phyloP scores from a whole-genome alignment of 768 basidiomycete species.

The Termitomyces sp. region DNA sequence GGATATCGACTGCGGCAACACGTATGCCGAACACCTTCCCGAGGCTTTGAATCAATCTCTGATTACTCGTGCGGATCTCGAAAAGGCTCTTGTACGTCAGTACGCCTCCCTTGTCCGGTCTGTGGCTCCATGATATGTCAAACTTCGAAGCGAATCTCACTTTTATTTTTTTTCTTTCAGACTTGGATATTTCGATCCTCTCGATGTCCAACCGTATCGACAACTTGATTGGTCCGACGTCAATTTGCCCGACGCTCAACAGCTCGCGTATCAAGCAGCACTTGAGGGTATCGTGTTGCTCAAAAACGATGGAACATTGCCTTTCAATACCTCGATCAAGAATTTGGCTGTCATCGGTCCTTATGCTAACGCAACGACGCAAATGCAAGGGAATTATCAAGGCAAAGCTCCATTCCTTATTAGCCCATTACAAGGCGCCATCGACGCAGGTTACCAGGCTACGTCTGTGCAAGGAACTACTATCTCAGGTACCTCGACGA shows the following conservation, averaged over 20 bases:
- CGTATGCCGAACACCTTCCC: conserved; percentile 38
- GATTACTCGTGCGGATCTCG: conserved; percentile 37
- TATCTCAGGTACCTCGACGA: conserved; percentile 29
- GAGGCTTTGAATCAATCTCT: conserved; percentile 43
- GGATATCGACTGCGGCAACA: conserved; percentile 49
- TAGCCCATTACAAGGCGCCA: conserved; percentile 44
- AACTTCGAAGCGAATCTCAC: background rate
- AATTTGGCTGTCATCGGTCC: conserved; percentile 56
- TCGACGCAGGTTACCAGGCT: conserved; percentile 39
- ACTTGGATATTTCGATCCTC: conserved; percentile 52
- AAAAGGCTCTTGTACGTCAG: conserved; percentile 35
- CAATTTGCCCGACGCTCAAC: conserved; percentile 39
- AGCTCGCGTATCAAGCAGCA: conserved; percentile 46
- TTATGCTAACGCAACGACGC: conserved; percentile 48
- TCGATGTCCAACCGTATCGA: conserved; percentile 43
- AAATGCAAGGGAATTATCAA: conserved; percentile 54
- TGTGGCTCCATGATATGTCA: conserved; percentile 3
- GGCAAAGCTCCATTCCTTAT: conserved; percentile 51
- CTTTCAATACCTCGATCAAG: conserved; percentile 37
- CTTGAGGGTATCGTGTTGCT: conserved; percentile 52
- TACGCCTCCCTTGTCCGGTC: conserved; percentile 52
- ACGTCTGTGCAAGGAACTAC: conserved; percentile 37
- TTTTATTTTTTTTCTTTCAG: conserved; percentile 19
- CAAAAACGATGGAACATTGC: conserved; percentile 59
- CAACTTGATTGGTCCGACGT: conserved; percentile 44